A percentile compares a stretch with the other conserved stretches of the same genome.
Evolutionary conservation across 768 basidiomycete species (phyloP).

Genomic region (Suillus subalutaceus): DNA sequence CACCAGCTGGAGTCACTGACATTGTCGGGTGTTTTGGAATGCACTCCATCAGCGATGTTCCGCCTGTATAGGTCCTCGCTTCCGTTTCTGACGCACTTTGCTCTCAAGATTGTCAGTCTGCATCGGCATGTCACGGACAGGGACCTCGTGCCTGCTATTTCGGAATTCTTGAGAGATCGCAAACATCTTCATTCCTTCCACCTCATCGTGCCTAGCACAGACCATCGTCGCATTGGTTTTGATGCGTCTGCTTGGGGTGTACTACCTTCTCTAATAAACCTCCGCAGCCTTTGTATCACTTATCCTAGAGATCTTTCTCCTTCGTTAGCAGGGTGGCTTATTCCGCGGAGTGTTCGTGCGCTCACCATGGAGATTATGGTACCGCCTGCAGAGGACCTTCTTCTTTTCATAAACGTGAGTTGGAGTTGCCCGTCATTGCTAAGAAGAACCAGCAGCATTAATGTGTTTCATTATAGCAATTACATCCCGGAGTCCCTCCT

Average conservation of each 20-base stretch:
- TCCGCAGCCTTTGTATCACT: constrained; percentile 60
- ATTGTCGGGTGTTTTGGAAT: constrained; percentile 57
- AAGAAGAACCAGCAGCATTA: constrained; percentile 21
- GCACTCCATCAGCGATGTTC: constrained; percentile 53
- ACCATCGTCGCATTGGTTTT: constrained; percentile 61
- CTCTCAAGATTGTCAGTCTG: constrained; percentile 50
- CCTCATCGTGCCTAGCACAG: constrained; percentile 45
- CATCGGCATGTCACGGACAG: constrained; percentile 51
- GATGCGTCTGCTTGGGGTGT: constrained; percentile 75
- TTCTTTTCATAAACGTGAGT: constrained; percentile 46
- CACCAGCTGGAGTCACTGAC: constrained; percentile 65
- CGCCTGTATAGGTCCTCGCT: constrained; percentile 44
- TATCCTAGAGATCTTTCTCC: constrained; percentile 67
- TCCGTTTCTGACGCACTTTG: constrained; percentile 69
- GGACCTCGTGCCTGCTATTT: constrained; percentile 70
- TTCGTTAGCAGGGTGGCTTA: constrained; percentile 66
- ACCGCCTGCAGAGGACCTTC: constrained; percentile 42
- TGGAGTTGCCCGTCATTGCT: background rate
- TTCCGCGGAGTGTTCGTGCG: constrained; percentile 56
- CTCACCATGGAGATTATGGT: constrained; percentile 46
- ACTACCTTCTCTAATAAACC: constrained; percentile 54
- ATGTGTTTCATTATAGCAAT: constrained; percentile 44
- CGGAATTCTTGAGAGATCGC: constrained; percentile 65
- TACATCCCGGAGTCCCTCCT: constrained; percentile 59
- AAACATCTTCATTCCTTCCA: constrained; percentile 53